Percentiles rank a stretch among this genome's conserved stretches.
Conservation (phyloP, 1,284 basidiomycete species). For the Malassezia globosa region DNA sequence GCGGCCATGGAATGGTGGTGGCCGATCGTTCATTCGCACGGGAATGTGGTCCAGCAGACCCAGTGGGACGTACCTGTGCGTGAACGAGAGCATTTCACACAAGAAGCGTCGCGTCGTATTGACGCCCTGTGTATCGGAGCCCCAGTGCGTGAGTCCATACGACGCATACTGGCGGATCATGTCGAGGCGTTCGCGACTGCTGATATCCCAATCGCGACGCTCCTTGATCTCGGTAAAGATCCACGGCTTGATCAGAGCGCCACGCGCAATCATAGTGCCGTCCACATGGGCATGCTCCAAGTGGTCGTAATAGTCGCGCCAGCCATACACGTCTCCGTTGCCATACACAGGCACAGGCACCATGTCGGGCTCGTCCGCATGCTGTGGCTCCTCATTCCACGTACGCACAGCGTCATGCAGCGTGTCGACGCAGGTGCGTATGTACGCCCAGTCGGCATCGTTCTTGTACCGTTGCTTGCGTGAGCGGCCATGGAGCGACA, state of each 20-base stretch:
- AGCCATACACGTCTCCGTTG: slow-evolving; percentile 85
- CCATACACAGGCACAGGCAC: slow-evolving; percentile 83
- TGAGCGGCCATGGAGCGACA: slow-evolving; percentile 73
- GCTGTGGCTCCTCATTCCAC: slow-evolving; percentile 33
- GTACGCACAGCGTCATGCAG: slow-evolving; percentile 55
- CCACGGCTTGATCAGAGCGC: slow-evolving; percentile 74
- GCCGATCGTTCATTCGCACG: slow-evolving; percentile 72
- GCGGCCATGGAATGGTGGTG: slow-evolving; percentile 71
- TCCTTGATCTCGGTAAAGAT: slow-evolving; percentile 88
- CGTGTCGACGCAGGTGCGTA: slow-evolving; percentile 70
- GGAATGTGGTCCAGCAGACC: slow-evolving; percentile 80
- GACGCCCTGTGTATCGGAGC: slow-evolving; percentile 55
- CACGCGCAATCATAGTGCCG: slow-evolving; percentile 86
- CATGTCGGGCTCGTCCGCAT: slow-evolving; percentile 48
- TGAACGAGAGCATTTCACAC: slow-evolving; percentile 87
- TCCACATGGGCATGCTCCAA: slow-evolving; percentile 71
- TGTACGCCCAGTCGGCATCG: slow-evolving; percentile 43
- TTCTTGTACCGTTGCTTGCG: slow-evolving; percentile 46
- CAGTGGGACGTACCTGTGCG: slow-evolving; percentile 84
- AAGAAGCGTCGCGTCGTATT: slow-evolving; percentile 88
- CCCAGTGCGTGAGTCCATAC: slow-evolving; percentile 43
- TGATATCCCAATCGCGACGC: slow-evolving; percentile 71
- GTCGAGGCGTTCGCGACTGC: slow-evolving; percentile 75
- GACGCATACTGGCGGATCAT: slow-evolving; percentile 54
- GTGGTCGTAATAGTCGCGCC: slow-evolving; percentile 68